phyloP scores from a whole-genome alignment of 352 stramenopile genomes.

The Hyaloperonospora arabidopsidis region DNA sequence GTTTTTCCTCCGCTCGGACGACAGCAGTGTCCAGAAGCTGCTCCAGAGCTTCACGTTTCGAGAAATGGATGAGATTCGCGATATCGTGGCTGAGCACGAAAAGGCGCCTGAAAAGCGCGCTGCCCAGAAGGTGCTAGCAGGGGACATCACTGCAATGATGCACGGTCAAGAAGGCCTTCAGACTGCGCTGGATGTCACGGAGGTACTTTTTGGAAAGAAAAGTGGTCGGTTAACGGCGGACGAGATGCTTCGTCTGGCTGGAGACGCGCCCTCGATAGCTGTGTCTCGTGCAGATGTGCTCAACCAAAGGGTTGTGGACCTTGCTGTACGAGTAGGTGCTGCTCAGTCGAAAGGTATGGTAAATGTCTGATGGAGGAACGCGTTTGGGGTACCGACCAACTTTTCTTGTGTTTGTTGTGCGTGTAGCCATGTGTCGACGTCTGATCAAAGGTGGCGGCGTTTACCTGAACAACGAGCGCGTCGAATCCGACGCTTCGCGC shows the following conservation, averaged over 20 bases:
- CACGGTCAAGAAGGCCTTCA: slow-evolving; percentile 85
- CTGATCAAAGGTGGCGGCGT: slow-evolving; percentile 94
- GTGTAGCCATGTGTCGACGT: slow-evolving; percentile 87
- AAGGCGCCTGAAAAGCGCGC: slow-evolving; percentile 73
- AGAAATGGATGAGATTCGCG: slow-evolving; percentile 86
- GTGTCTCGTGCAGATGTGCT: slow-evolving; percentile 47
- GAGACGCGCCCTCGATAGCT: slow-evolving; percentile 46
- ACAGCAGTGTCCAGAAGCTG: slow-evolving; percentile 92
- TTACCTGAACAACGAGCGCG: slow-evolving; percentile 88
- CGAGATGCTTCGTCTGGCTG: slow-evolving; percentile 61
- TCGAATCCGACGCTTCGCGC: slow-evolving; percentile 42
- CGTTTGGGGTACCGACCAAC: slow-evolving; percentile 3
- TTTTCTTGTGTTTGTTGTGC: neutral
- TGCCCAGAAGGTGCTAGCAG: slow-evolving; percentile 62
- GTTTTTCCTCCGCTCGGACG: slow-evolving; percentile 84
- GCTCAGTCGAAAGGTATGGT: slow-evolving; percentile 83
- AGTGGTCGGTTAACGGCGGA: slow-evolving; percentile 48
- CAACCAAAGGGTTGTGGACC: slow-evolving; percentile 81
- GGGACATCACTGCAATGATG: slow-evolving; percentile 88
- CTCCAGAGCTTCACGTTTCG: slow-evolving; percentile 98
- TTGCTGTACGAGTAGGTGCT: slow-evolving; percentile 86
- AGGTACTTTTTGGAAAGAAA: slow-evolving; percentile 63
- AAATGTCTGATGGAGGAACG: neutral
- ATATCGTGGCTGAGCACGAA: slow-evolving; percentile 74
- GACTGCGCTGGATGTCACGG: slow-evolving; percentile 49